These are phyloP conservation scores for Hanseniaspora occidentalis DNA, from an alignment of 805 yeast species.

Conservation along the genomic window DNA sequence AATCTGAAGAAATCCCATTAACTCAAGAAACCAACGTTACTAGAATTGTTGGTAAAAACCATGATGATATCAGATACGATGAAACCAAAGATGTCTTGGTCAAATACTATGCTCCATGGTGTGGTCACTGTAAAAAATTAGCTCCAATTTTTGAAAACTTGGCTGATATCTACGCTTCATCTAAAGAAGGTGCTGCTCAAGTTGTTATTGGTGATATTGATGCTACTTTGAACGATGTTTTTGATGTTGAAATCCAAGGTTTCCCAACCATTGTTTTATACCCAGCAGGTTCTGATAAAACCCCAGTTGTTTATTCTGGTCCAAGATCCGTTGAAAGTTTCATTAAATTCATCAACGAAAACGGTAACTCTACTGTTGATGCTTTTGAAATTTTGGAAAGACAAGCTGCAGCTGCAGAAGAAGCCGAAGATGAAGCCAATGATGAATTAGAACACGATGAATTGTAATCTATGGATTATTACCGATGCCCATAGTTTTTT, in stretches of 20 bases:
- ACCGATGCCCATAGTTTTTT: not conserved
- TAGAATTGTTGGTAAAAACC: conserved; percentile 75
- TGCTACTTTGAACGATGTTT: conserved; percentile 79
- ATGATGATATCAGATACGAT: conserved; percentile 53
- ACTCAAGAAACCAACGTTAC: conserved; percentile 62
- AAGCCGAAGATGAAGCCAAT: conserved; percentile 12
- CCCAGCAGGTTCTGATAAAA: conserved; percentile 64
- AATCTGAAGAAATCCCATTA: conserved; percentile 80
- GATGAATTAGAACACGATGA: conserved; percentile 21
- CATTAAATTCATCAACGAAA: conserved; percentile 55
- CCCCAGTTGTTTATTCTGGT: conserved; percentile 55
- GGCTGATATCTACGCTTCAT: conserved; percentile 51
- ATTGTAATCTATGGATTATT: conserved; percentile 12
- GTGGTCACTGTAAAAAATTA: conserved; percentile 89
- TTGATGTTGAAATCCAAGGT: conserved; percentile 63
- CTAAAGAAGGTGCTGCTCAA: conserved; percentile 34
- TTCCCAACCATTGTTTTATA: conserved; percentile 87
- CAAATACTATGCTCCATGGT: conserved; percentile 95
- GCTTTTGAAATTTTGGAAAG: conserved; percentile 28
- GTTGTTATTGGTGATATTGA: conserved; percentile 78
- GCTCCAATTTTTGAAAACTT: conserved; percentile 84
- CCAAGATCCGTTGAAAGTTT: conserved; percentile 64
- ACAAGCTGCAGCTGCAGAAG: conserved; percentile 9
- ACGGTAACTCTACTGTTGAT: conserved; percentile 54
- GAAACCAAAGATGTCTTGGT: conserved; percentile 60